Conservation (phyloP, 192 early-diverging fungal genomes). For the Radiomyces spectabilis region DNA sequence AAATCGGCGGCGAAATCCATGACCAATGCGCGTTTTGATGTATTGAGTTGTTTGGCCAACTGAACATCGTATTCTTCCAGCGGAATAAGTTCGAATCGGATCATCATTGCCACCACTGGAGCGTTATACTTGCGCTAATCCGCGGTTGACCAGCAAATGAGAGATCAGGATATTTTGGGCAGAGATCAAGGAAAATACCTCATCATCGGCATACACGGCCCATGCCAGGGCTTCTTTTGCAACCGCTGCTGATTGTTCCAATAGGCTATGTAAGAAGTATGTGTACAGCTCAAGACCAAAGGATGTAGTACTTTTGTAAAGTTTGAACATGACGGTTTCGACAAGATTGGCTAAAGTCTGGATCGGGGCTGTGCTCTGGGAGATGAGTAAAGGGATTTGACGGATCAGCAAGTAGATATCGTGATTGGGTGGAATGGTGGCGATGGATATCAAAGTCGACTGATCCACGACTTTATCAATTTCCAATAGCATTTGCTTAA, state of each 20-base stretch:
- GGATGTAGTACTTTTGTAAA: slow-evolving; percentile 67
- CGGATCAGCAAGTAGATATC: slow-evolving; percentile 64
- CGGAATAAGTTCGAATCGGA: slow-evolving; percentile 66
- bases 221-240: slow-evolving; percentile 81
- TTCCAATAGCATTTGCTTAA: slow-evolving; percentile 49
- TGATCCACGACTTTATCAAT: slow-evolving; percentile 67
- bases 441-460: slow-evolving; percentile 37
- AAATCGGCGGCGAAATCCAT: slow-evolving; percentile 73
- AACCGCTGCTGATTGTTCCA: slow-evolving; percentile 69
- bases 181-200: slow-evolving; percentile 39
- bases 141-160: too few species aligned
- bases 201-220: slow-evolving; percentile 90
- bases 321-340: slow-evolving; percentile 72
- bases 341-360: slow-evolving; percentile 72
- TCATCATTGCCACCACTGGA: slow-evolving; percentile 65
- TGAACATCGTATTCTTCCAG: slow-evolving; percentile 82
- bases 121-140: slow-evolving; percentile 79
- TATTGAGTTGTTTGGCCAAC: slow-evolving; percentile 83
- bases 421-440: slow-evolving; percentile 67
- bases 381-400: slow-evolving; percentile 60
- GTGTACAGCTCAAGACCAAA: slow-evolving; percentile 79
- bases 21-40: slow-evolving; percentile 40
- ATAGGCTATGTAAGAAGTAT: slow-evolving; percentile 70
- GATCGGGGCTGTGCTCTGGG: slow-evolving; percentile 61
- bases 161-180: too few species aligned